Evolutionary conservation across 257 asterid species (phyloP), one percentile per base, ranked within the genome.

Genomic region (Primulina eburnea): DNA sequence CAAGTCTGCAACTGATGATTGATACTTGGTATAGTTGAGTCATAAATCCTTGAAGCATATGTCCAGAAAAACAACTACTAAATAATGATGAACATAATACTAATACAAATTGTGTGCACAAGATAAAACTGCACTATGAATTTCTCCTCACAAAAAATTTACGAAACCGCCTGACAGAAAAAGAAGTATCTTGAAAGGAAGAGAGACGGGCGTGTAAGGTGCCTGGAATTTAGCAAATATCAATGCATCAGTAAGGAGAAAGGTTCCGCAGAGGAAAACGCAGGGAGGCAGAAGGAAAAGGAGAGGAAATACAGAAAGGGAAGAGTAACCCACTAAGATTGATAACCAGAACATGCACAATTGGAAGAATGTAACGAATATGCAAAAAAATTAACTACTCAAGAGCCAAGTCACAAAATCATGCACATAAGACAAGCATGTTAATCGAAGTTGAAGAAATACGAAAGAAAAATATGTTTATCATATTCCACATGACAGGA

Each of bases 401-500:
- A n/a, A 18, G 0, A 66, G 8, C 50, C 35, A 77, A 35, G 75
- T 68, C 8, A 30, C 8, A 17, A 72, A 76, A 26, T 56, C 74
- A 71, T 43, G 79, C 82, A 73, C 76, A 81, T 50, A 65, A 40
- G 50, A 35, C 68, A 77, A 64, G 55, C 55, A 70, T 37, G 66
- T 28, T 64, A 70, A 61, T 47, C 14, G 57, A 79, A 55, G 70
- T 68, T 30, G 69, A 68, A 63, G 35, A 71, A 32, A 65, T 24
- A 79, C 43, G 65, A 72, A 82, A 68, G 18, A 55, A 50, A 65
- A 32, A 76, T 59, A 65, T 59, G 34, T 69, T 65, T 84, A 81
- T 85, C 83, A 85, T 75, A 77, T 78, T 85, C 89, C 95, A 83
- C 69, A 88, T 73, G 84, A 88, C 71, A 88, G 86, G 85, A 88